These are phyloP conservation scores for Solanum raphanifolium DNA, from an alignment of 257 asterid species.

Conservation along the genomic window DNA sequence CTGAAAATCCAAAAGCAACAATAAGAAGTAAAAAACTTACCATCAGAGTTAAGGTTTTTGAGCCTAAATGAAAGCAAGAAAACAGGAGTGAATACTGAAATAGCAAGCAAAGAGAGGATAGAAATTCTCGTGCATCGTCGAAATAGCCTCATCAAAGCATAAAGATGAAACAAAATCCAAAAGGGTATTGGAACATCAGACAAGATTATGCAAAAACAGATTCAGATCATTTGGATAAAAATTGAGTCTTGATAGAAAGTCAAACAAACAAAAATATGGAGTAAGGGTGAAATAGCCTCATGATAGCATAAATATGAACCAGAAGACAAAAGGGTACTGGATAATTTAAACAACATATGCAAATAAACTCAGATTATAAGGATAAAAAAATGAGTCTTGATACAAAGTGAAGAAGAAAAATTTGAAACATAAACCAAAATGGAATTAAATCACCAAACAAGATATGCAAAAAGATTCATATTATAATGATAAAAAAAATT, in stretches of 20 bases:
- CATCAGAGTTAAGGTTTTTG: slow-evolving; percentile 45
- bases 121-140: slow-evolving; percentile 68
- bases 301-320: slow-evolving; percentile 14
- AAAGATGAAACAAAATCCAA: not conserved
- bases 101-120: slow-evolving; percentile 74
- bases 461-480: not conserved
- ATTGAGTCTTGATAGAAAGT: not conserved
- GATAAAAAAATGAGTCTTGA: not conserved
- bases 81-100: slow-evolving; percentile 53
- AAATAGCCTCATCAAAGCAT: slow-evolving; percentile 44
- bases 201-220: not conserved
- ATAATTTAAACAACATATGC: not conserved
- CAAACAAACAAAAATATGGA: not conserved
- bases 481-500: not conserved
- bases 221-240: not conserved
- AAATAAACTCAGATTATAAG: not conserved
- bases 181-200: not conserved
- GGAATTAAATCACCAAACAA: not conserved
- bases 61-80: slow-evolving; percentile 53
- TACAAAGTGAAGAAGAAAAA: not conserved
- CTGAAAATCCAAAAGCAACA: not conserved
- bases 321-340: not conserved
- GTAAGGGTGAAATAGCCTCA: slow-evolving; percentile 25
- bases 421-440: not conserved
- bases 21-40: slow-evolving; percentile 13